Evolutionary conservation across 2,329 filamentous ascomycete species (phyloP), one percentile per base, ranked within the genome.

Genomic region (Gaeumannomyces tritici): DNA sequence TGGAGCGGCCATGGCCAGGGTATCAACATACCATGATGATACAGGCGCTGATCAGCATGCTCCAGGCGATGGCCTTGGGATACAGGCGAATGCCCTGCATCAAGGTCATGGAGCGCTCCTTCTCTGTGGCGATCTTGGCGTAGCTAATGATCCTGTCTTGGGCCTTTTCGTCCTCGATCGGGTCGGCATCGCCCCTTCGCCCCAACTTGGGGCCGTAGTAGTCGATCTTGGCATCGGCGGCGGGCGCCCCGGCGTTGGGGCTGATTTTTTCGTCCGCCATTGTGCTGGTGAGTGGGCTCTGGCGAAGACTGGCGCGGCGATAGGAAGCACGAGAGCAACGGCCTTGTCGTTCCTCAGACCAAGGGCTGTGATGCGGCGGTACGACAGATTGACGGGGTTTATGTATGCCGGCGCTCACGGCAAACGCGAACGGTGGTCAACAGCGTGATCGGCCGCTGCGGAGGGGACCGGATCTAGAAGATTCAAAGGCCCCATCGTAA

Each of bases 51-150:
- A 96, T 93, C 64, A 96, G 78, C 60, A 96, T 70, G 68, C 87
- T 91, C 90, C 91, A 96, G 27, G 78, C 82, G 63, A 96, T 87
- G 27, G 92, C 92, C 77, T 96, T 93, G 63, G 91, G 91, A 71
- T 96, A 96, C 29, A 95, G 80, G 70, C 80, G 85, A 73, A 96
- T 81, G 65, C 90, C 91, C 77, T 96, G 85, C 72, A 83, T 71
- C 63, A 96, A 77, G 58, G 82, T 89, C 88, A 91, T 91, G 18
- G 77, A 80, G 67, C 85, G 87, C 73, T 88, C 85, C 73, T 84
- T 85, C 64, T 84, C 79, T 31, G 83, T 79, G 21, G 84, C 84
- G 33, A 71, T 68, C 66, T 73, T 78, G 61, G 80, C 80, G 66
- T 75, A 74, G 69, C 78, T 73, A 64, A 80, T 74, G 51, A 80